Percentiles rank a stretch among this genome's conserved stretches.
Evolutionary conservation across 495 filamentous ascomycete genomes (phyloP).

Genomic region (Lophiotrema nucula): DNA sequence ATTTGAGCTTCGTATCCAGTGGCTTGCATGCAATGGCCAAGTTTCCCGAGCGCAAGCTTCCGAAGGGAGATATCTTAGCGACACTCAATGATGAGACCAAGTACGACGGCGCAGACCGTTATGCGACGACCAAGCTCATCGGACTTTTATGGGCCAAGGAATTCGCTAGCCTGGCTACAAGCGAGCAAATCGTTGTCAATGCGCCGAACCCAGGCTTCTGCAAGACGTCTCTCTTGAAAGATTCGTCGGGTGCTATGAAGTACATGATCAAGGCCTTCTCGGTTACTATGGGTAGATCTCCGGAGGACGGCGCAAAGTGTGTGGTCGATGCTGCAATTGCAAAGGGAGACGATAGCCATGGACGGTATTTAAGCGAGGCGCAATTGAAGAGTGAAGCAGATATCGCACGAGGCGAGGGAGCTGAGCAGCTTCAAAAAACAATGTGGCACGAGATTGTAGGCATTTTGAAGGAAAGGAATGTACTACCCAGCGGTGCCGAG

Average conservation of each 20-base stretch:
- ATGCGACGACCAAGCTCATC: conserved; percentile 1
- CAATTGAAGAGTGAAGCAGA: not conserved
- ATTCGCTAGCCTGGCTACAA: not conserved
- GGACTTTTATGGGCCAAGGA: conserved; percentile 4
- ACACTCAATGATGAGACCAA: conserved; percentile 3
- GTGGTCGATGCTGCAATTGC: conserved; percentile 6
- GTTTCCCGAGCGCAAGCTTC: conserved; percentile 6
- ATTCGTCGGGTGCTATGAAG: not conserved
- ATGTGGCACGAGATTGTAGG: conserved; percentile 4
- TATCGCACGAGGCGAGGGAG: not conserved
- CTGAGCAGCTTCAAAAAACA: not conserved
- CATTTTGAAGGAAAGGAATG: not conserved
- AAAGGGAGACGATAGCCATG: conserved; percentile 9
- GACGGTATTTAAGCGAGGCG: conserved; percentile 10
- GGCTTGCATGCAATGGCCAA: conserved; percentile 8
- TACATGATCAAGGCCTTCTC: not conserved
- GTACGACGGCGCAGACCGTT: conserved; percentile 1
- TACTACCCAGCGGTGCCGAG: not conserved
- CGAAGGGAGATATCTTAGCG: not conserved
- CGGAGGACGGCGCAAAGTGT: conserved; percentile 3
- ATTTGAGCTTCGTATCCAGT: conserved; percentile 9
- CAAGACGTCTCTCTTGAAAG: not conserved
- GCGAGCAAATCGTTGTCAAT: conserved; percentile 1
- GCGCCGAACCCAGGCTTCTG: conserved; percentile 12
- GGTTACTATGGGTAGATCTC: not conserved